These are phyloP conservation scores for Clarireedia monteithiana DNA, from an alignment of 2,329 filamentous ascomycete genomes.

Conservation along the genomic window DNA sequence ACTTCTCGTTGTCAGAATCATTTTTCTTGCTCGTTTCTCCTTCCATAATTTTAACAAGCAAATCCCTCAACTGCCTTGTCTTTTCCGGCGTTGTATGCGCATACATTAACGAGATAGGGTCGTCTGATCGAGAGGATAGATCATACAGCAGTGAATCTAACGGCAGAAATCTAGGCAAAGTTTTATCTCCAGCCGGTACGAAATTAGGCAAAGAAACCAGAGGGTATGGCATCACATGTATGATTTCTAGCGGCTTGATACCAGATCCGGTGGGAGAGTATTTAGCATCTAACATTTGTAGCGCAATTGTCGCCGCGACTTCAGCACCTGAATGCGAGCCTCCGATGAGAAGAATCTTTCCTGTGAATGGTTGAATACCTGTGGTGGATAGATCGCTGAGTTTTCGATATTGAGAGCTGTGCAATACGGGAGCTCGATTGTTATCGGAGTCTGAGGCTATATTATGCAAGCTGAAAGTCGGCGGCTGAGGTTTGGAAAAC, in stretches of 20 bases:
- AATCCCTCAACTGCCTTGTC: background rate
- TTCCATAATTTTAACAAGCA: background rate
- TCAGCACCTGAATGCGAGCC: conserved; percentile 10
- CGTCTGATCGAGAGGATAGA: background rate
- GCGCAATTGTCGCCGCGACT: conserved; percentile 5
- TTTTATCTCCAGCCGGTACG: background rate
- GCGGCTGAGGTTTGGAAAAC: background rate
- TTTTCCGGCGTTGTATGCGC: background rate
- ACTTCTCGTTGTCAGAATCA: background rate
- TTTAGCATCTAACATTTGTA: conserved; percentile 33
- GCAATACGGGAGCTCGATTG: background rate
- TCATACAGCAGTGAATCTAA: background rate
- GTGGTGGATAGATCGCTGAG: background rate
- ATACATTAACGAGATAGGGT: background rate
- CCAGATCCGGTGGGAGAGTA: conserved; percentile 16
- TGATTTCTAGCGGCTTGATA: background rate
- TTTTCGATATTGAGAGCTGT: background rate
- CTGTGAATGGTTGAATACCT: background rate
- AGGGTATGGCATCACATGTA: background rate
- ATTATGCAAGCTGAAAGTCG: background rate
- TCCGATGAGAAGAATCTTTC: conserved; percentile 6
- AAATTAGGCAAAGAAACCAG: background rate
- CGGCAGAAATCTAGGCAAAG: background rate
- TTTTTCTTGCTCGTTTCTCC: background rate
- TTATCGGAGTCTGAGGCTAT: background rate